phyloP scores from a whole-genome alignment of 2,329 filamentous ascomycete species.

The Aspergillus aculeatinus region DNA sequence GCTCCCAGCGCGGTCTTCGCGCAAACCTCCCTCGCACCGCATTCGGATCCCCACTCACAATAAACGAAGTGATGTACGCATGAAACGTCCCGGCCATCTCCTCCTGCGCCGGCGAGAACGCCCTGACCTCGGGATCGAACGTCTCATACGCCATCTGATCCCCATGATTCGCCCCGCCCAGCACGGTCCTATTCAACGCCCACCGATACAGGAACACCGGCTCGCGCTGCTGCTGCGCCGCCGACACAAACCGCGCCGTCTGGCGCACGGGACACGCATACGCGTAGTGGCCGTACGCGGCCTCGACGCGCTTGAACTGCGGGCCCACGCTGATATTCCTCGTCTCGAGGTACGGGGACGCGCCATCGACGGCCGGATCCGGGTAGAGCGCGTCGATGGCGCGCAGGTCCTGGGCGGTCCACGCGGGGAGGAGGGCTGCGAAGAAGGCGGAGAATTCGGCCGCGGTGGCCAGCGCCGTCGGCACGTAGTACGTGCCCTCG shows the following conservation, averaged over 20 bases:
- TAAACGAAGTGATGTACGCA: conserved; percentile 52
- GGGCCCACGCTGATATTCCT: conserved; percentile 40
- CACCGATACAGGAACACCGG: conserved; percentile 56
- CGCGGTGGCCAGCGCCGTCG: conserved; percentile 47
- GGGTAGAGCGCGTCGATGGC: conserved; percentile 63
- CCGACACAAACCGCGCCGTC: conserved; percentile 43
- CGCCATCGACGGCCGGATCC: conserved; percentile 48
- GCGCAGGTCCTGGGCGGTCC: conserved; percentile 54
- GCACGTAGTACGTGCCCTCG: conserved; percentile 66
- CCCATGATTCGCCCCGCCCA: conserved; percentile 49
- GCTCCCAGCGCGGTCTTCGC: conserved; percentile 38
- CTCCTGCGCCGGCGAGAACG: conserved; percentile 42
- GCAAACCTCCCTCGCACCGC: conserved; percentile 27
- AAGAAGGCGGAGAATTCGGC: conserved; percentile 63
- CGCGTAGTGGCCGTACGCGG: conserved; percentile 52
- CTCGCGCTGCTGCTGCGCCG: conserved; percentile 24
- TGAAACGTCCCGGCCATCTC: conserved; percentile 47
- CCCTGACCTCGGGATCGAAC: conserved; percentile 37
- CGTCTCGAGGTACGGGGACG: conserved; percentile 27
- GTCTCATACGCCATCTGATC: conserved; percentile 53
- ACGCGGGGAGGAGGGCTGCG: conserved; percentile 57
- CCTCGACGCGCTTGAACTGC: conserved; percentile 54
- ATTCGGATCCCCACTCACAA: conserved; percentile 49
- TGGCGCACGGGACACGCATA: conserved; percentile 52
- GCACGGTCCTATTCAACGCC: conserved; percentile 48